Percentiles rank a stretch among this genome's conserved stretches.
Evolutionary conservation across 202 grass and related monocot species (phyloP).

Genomic region (Panicum virgatum): DNA sequence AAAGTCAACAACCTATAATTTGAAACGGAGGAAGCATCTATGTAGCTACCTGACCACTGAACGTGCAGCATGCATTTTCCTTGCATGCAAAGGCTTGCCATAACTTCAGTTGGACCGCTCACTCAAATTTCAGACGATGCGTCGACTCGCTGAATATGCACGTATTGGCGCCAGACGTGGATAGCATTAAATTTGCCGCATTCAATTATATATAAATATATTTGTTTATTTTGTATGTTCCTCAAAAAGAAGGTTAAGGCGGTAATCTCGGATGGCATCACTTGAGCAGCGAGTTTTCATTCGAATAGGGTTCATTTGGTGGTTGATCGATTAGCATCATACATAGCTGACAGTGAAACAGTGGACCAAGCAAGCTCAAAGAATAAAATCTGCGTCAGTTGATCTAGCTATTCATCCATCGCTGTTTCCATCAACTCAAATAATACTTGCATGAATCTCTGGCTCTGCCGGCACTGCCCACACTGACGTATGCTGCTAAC

Average conservation of each 20-base stretch:
- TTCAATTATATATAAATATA: not conserved
- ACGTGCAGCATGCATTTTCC: not conserved
- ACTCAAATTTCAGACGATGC: slow-evolving; percentile 8
- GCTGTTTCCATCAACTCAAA: not conserved
- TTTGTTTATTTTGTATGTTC: not conserved
- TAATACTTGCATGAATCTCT: not conserved
- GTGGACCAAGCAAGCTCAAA: not conserved
- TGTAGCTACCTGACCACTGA: not conserved
- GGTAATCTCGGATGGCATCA: not conserved
- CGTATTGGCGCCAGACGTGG: slow-evolving; percentile 1
- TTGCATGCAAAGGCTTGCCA: slow-evolving; percentile 23
- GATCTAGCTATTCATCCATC: not conserved
- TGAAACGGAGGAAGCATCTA: too few relatives aligned
- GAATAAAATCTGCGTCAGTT: not conserved
- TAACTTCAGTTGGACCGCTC: too few relatives aligned
- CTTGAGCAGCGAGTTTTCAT: not conserved
- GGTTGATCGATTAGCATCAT: not conserved
- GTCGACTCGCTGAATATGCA: slow-evolving; percentile 33
- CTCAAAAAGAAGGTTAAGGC: not conserved
- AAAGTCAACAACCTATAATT: too few relatives aligned
- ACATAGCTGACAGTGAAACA: not conserved
- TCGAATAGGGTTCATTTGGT: not conserved
- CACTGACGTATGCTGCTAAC: not conserved
- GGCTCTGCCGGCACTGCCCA: not conserved
- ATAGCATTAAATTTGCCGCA: not conserved